Base-by-base conservation (phyloP, 2,329 filamentous ascomycete genomes). In the Colletotrichum salicis region DNA sequence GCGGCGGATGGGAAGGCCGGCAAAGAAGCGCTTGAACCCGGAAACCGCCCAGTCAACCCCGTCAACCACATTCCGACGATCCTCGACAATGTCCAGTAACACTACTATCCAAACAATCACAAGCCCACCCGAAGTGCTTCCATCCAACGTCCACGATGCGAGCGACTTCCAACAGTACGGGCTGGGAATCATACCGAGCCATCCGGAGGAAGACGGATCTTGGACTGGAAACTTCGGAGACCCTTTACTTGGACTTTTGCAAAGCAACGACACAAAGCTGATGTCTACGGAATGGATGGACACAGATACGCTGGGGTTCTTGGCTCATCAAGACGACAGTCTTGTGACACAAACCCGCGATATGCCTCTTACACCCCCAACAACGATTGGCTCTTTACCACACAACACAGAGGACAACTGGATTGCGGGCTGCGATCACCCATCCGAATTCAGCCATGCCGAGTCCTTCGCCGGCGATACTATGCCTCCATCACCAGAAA, bases 151-250 rank as follows among this genome's bases (percentile, higher is more conserved):
- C 55, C 55, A 35, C 68, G 64, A 68, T 3, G 35, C 54, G 35
- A 59, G 45, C 22, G 65, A 70, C n/a, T 72, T 72, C 29, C 70
- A 72, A 19, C 70, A 72, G 12, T 72, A 72, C 7, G 70, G 55
- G 4, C 27, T 64, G 2, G 65, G 55, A 10, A 64, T 72, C 13
- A 51, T 64, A n/a, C 45, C 62, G 22, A 70, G 65, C 31, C 70
- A 64, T 31, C 55, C 55, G 24, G 45, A 55, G 3, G 59, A 51
- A 19, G 69, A 68, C 8, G 59, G 59, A n/a, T 13, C 33, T 3
- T 72, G 65, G 70, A n/a, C 59, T 10, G 60, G 64, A 24, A 52
- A 24, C 59, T 72, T 70, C 22, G 65, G 69, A 12, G 70, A 70
- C 13, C 65, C 65, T 7, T 51, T 72, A 4, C 70, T 70, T 6